A percentile compares a stretch with the other conserved stretches of the same genome.
Evolutionary conservation across 2,329 filamentous ascomycete species (phyloP).

Genomic region (Cladorrhinum sp.): DNA sequence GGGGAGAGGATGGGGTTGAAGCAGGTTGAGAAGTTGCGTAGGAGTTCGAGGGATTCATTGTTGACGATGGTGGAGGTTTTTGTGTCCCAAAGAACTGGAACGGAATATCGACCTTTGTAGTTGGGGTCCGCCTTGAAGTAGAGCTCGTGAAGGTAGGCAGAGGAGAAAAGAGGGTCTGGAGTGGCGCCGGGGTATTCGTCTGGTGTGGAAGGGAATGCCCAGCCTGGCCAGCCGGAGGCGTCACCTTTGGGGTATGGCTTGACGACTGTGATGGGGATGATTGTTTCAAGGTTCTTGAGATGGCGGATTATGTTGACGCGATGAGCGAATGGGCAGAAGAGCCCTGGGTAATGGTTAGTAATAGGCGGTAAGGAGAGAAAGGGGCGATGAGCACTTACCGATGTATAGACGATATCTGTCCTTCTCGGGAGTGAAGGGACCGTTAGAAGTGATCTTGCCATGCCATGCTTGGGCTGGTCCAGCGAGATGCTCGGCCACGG

Average conservation of each 20-base stretch:
- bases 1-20: slow-evolving; percentile 49
- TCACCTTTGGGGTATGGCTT: slow-evolving; percentile 66
- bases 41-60: slow-evolving; percentile 58
- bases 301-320: slow-evolving; percentile 55
- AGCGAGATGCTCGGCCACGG: slow-evolving; percentile 22
- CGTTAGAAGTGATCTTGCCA: slow-evolving; percentile 27
- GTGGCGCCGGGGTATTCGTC: slow-evolving; percentile 58
- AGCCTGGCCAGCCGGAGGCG: slow-evolving; percentile 60
- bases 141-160: slow-evolving; percentile 57
- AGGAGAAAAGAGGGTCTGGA: slow-evolving; percentile 56
- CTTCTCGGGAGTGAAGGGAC: slow-evolving; percentile 27
- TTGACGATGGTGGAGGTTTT: slow-evolving; percentile 54
- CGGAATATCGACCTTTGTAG: slow-evolving; percentile 60
- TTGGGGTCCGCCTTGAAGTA: slow-evolving; percentile 60
- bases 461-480: slow-evolving; percentile 29
- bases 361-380: neutral
- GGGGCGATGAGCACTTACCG: slow-evolving; percentile 15
- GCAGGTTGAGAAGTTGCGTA: slow-evolving; percentile 55
- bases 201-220: slow-evolving; percentile 53
- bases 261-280: slow-evolving; percentile 56
- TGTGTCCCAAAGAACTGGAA: slow-evolving; percentile 62
- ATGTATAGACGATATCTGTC: slow-evolving; percentile 31
- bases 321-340: slow-evolving; percentile 66
- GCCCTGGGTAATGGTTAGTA: slow-evolving; percentile 35
- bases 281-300: slow-evolving; percentile 53